Base-by-base conservation (phyloP, 495 filamentous ascomycete genomes). In the Aspergillus campestris region DNA sequence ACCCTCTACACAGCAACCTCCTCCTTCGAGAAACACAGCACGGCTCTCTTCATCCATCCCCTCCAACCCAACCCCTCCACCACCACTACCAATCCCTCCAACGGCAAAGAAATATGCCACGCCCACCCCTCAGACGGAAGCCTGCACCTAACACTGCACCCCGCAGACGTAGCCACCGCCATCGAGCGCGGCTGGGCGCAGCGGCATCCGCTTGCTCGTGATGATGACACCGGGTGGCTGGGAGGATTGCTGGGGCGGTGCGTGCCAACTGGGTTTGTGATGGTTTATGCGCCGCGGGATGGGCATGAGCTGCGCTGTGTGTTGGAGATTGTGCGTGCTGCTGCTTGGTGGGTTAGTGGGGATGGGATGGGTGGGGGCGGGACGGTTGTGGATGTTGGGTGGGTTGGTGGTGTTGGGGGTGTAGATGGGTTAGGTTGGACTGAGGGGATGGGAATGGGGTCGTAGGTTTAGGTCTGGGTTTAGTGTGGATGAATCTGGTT, bases 131-230 rank as follows among this genome's bases (percentile, higher is more conserved):
- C 49, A 34, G 88, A 94, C 53, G 74, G 80, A 31, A 83, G 77
- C 34, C 66, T 91, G 72, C 88, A 94, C 59, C 61, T 91, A 56
- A 83, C 78, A 15, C 71, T 94, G 12, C 85, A 89, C 55, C 85
- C 85, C 2, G 76, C 82, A 18, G 88, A 94, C 58, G 84, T 83
- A 37, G 75, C 71, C 56, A 65, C 82, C 44, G 73, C 91, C 11
- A 61, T 92, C 30, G 79, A 86, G 55, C 78, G 75, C 40, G 84
- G 88, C 10, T 92, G 86, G 86, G 88, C 82, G 8, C 75, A 92
- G 63, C 65, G 86, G 9, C 88, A 92, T 65, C 87, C 88, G 1
- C 67, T 92, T 44, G 81, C 86, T 5, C 76, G 79, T 55, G 81
- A 77, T 37, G 73, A 73, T 8, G 1, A 1, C 18, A 2, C 18